phyloP scores from a whole-genome alignment of 108 stramenopile species.

The Nitzschia inconspicua region DNA sequence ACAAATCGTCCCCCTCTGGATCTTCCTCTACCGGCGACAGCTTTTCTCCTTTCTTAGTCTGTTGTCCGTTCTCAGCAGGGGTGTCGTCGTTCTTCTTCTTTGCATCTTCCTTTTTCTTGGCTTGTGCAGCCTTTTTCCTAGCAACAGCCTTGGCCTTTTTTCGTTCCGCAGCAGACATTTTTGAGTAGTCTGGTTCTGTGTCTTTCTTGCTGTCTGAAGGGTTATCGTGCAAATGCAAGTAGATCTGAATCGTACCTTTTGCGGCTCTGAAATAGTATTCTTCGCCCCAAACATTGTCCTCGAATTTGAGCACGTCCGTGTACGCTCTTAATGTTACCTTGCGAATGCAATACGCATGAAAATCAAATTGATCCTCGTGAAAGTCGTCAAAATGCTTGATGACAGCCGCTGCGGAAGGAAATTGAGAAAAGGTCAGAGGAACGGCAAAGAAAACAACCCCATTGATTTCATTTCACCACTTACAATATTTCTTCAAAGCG shows the following conservation, averaged over 20 bases:
- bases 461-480: slow-evolving; percentile 18
- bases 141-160: slow-evolving; percentile 84
- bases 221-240: slow-evolving; percentile 72
- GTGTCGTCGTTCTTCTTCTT: slow-evolving; percentile 30
- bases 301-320: slow-evolving; percentile 82
- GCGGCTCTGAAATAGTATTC: slow-evolving; percentile 79
- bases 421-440: slow-evolving; percentile 3
- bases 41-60: slow-evolving; percentile 42
- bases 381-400: slow-evolving; percentile 96
- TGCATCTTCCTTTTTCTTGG: slow-evolving; percentile 53
- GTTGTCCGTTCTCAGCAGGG: slow-evolving; percentile 44
- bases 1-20: slow-evolving; percentile 82
- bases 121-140: slow-evolving; percentile 74
- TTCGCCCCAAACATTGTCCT: slow-evolving; percentile 84
- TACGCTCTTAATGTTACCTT: slow-evolving; percentile 96
- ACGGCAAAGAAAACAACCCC: not conserved
- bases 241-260: slow-evolving; percentile 65
- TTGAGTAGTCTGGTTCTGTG: slow-evolving; percentile 78
- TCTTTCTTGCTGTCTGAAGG: slow-evolving; percentile 43
- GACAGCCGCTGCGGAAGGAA: slow-evolving; percentile 53
- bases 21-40: slow-evolving; percentile 73
- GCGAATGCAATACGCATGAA: slow-evolving; percentile 96
- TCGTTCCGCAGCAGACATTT: slow-evolving; percentile 80
- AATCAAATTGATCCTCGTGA: slow-evolving; percentile 98
- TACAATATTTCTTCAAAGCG: slow-evolving; percentile 82